These are phyloP conservation scores for Ophiostoma ips DNA, from an alignment of 2,329 filamentous ascomycete genomes.

Conservation along the genomic window DNA sequence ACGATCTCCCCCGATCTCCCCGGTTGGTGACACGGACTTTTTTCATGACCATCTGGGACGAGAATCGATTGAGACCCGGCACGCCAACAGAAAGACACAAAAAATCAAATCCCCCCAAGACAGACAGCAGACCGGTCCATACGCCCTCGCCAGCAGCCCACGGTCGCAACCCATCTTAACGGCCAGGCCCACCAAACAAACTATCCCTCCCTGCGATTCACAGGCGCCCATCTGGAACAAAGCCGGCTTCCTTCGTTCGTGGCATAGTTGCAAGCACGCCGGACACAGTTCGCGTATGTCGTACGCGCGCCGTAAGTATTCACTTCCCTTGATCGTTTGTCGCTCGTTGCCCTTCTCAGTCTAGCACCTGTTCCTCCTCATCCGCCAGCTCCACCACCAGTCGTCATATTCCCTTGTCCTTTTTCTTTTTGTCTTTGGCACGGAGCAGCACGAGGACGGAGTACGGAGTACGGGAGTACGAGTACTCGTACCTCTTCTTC, in stretches of 20 bases:
- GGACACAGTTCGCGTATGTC: too few relatives aligned
- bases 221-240: neutral
- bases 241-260: neutral
- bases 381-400: slow-evolving; percentile 2
- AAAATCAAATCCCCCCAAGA: neutral
- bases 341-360: neutral
- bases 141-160: too few relatives aligned
- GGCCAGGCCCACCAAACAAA: neutral
- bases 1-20: neutral
- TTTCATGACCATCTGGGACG: too few relatives aligned
- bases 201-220: neutral
- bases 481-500: too few relatives aligned
- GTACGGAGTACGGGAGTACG: too few relatives aligned
- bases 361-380: neutral
- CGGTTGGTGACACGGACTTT: neutral
- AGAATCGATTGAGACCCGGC: neutral
- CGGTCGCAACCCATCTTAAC: neutral
- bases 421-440: neutral
- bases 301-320: neutral
- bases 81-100: neutral
- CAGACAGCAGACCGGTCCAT: too few relatives aligned
- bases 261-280: too few relatives aligned
- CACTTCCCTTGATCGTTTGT: neutral
- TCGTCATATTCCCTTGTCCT: slow-evolving; percentile 4
- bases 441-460: too few relatives aligned